A percentile compares a stretch with the other conserved stretches of the same genome.
Conservation (phyloP, 208 protist genomes). For the Crithidia acanthocephali region DNA sequence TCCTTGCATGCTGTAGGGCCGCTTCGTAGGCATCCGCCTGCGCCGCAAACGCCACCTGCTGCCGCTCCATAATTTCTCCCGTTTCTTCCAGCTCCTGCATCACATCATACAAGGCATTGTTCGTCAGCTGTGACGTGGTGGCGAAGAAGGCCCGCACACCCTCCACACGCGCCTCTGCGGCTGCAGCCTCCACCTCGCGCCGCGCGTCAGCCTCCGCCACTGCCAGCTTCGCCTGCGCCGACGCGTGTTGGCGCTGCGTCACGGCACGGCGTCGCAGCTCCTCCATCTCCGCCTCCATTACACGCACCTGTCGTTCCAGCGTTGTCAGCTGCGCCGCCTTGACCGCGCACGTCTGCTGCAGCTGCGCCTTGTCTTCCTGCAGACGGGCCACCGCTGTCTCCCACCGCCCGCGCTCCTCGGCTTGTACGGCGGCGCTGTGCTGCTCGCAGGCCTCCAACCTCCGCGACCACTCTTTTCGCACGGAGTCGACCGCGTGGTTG, state of each 20-base stretch:
- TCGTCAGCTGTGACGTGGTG: not conserved
- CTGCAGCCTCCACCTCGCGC: not conserved
- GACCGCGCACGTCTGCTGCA: constrained; percentile 19
- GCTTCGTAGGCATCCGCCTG: constrained; percentile 36
- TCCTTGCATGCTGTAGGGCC: constrained; percentile 43
- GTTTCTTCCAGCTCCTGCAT: not conserved
- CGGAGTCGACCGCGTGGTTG: constrained; percentile 27
- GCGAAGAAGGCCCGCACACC: not conserved
- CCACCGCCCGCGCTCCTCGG: not conserved
- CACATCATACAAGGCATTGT: not conserved
- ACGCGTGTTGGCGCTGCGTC: constrained; percentile 1
- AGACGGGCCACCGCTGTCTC: not conserved
- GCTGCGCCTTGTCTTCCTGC: constrained; percentile 19
- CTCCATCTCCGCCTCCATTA: constrained; percentile 23
- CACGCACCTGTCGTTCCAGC: constrained; percentile 16
- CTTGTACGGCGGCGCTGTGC: not conserved
- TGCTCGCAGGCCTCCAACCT: constrained; percentile 19
- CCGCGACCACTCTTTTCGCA: constrained; percentile 25
- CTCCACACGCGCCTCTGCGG: not conserved
- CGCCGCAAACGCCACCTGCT: constrained; percentile 16
- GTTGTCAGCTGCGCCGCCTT: constrained; percentile 28
- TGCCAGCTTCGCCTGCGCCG: constrained; percentile 9
- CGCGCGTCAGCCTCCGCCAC: constrained; percentile 20
- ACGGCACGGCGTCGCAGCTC: constrained; percentile 12
- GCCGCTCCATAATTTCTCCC: constrained; percentile 12